Evolutionary conservation across 352 stramenopile species (phyloP).

Genomic region (Globisporangium carolinianum): DNA sequence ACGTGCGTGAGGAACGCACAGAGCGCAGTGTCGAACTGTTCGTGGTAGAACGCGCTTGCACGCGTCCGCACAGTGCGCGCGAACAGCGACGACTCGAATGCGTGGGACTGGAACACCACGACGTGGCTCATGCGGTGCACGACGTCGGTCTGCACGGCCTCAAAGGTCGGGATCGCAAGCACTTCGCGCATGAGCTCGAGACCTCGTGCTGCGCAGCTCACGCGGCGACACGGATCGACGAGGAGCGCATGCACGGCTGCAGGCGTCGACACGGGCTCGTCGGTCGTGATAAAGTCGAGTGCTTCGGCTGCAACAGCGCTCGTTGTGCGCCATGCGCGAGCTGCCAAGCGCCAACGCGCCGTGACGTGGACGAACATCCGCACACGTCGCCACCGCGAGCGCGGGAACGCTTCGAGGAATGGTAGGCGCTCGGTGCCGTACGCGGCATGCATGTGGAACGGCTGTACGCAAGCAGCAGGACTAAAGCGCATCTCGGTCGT

Average conservation of each 20-base stretch:
- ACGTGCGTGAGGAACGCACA: constrained; percentile 25
- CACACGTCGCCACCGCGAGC: constrained; percentile 40
- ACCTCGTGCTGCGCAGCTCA: constrained; percentile 31
- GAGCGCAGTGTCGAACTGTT: constrained; percentile 23
- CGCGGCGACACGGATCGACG: constrained; percentile 42
- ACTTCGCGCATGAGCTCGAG: constrained; percentile 41
- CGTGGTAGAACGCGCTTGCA: constrained; percentile 27
- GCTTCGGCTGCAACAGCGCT: constrained; percentile 17
- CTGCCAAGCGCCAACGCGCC: constrained; percentile 29
- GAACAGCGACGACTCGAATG: not conserved
- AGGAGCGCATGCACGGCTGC: constrained; percentile 21
- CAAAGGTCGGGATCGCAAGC: constrained; percentile 29
- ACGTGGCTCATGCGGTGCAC: constrained; percentile 43
- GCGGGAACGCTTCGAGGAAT: constrained; percentile 34
- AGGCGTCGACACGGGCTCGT: constrained; percentile 21
- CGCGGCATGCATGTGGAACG: constrained; percentile 14
- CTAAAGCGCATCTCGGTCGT: constrained; percentile 10
- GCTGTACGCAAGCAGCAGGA: too few species aligned
- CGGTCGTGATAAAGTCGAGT: constrained; percentile 24
- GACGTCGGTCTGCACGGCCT: constrained; percentile 44
- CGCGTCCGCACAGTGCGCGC: not conserved
- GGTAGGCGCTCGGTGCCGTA: constrained; percentile 22
- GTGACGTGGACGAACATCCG: constrained; percentile 31
- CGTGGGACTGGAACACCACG: constrained; percentile 27
- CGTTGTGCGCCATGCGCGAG: not conserved